Evolutionary conservation across 2,329 filamentous ascomycete species (phyloP), one percentile per base, ranked within the genome.

Genomic region (Phaeosphaeriaceae sp.): DNA sequence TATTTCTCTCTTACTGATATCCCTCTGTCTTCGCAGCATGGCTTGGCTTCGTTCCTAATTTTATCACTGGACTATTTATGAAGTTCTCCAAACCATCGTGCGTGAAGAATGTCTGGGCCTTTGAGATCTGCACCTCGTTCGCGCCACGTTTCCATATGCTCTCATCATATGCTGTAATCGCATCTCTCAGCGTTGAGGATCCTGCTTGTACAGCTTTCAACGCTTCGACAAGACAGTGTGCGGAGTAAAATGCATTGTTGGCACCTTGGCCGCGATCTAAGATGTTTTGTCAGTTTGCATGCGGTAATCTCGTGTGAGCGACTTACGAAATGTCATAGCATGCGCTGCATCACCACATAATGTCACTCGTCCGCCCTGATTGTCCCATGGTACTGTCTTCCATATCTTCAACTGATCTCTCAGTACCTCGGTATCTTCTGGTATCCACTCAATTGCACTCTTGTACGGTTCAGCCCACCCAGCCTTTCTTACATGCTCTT

Each of bases 331-430:
- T 0, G 76, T 77, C 78, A 80, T 80, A 2, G 77, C 71, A 61
- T 79, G 76, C n/a, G 76, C 77, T 31, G 76, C 74, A 56, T 79
- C 77, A 2, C 76, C 77, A 17, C 72, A 74, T 3, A 79, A 56
- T 21, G 75, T 77, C 9, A 78, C 66, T 22, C 73, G 58, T 15
- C 75, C 76, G 7, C 58, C 60, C 2, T 63, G 61, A 31, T 72
- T 77, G 15, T 77, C 68, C 76, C 76, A 79, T 2, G 63, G 61
- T 3, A 70, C 61, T 1, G 74, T 70, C 21, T 72, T 75, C 74
- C 74, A 79, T 33, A 73, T 72, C 51, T 74, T 72, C 27, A 79
- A 62, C 42, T 71, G 66, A 52, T 76, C 75, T 33, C 68, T 67
- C 36, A 70, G 53, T 4, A 76, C 60, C 2, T 47, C 52, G 0